Evolutionary conservation across 2,329 filamentous ascomycete species (phyloP).

Genomic region (Diaporthe sp.): DNA sequence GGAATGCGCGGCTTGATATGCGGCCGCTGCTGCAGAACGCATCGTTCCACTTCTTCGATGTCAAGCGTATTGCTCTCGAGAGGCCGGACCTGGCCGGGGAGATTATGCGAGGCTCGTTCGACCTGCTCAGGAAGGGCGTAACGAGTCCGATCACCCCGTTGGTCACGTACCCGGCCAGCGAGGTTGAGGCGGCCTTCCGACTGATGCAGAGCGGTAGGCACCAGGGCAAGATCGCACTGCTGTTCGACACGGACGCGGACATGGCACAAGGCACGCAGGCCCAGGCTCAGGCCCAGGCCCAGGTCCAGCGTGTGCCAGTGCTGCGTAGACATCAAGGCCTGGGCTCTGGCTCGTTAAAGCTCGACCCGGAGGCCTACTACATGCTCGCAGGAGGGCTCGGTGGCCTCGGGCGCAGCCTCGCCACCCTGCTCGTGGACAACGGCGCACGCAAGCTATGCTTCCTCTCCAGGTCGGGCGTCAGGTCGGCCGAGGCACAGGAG

Average conservation of each 20-base stretch:
- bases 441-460: conserved; percentile 1
- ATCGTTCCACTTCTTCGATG: neutral
- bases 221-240: conserved; percentile 58
- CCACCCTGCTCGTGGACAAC: conserved; percentile 20
- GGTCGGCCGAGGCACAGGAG: neutral
- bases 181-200: conserved; percentile 51
- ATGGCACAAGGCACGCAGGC: conserved; percentile 33
- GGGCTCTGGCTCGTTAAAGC: neutral
- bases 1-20: neutral
- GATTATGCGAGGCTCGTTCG: conserved; percentile 39
- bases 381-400: conserved; percentile 26
- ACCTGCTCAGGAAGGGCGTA: neutral
- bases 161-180: neutral
- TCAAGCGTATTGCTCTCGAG: neutral
- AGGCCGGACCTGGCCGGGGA: conserved; percentile 7
- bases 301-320: neutral
- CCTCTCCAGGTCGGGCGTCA: neutral
- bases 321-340: neutral
- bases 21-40: neutral
- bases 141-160: neutral
- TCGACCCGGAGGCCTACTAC: conserved; percentile 29
- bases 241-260: conserved; percentile 43
- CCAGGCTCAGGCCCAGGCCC: conserved; percentile 51
- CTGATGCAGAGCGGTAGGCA: conserved; percentile 56
- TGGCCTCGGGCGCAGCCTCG: conserved; percentile 8